These are phyloP conservation scores for Pseudogymnoascus sp. DNA, from an alignment of 2,329 filamentous ascomycete species.

Conservation along the genomic window DNA sequence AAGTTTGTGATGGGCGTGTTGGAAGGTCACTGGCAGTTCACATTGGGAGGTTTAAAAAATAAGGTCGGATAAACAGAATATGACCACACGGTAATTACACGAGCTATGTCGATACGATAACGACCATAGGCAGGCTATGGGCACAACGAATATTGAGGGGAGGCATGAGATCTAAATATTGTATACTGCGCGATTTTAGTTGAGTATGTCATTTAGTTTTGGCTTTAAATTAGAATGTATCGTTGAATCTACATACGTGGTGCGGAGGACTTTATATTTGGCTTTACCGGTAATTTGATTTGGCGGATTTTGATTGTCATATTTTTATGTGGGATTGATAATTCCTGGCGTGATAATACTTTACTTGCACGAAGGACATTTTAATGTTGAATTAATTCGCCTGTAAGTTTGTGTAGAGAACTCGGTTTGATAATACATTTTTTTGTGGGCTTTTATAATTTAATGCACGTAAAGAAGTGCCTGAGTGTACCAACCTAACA, in stretches of 20 bases:
- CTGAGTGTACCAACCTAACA: no score
- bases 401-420: no score
- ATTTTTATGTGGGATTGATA: no score
- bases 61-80: not conserved
- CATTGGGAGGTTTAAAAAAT: not conserved
- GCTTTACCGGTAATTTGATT: no score
- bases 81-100: not conserved
- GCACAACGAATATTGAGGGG: not conserved
- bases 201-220: not conserved
- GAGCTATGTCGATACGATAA: constrained; percentile 4
- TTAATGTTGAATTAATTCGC: no score
- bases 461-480: no score
- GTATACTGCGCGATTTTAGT: not conserved
- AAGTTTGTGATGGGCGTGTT: not conserved
- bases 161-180: not conserved
- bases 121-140: constrained; percentile 1
- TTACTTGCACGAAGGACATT: no score
- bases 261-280: no score
- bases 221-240: constrained; percentile 6
- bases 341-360: no score
- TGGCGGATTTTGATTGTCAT: no score
- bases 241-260: not conserved
- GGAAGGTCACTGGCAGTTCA: not conserved
- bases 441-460: no score
- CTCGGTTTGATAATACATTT: no score